Evolutionary conservation across 768 basidiomycete genomes (phyloP).

Genomic region (Dioszegia crocea): DNA sequence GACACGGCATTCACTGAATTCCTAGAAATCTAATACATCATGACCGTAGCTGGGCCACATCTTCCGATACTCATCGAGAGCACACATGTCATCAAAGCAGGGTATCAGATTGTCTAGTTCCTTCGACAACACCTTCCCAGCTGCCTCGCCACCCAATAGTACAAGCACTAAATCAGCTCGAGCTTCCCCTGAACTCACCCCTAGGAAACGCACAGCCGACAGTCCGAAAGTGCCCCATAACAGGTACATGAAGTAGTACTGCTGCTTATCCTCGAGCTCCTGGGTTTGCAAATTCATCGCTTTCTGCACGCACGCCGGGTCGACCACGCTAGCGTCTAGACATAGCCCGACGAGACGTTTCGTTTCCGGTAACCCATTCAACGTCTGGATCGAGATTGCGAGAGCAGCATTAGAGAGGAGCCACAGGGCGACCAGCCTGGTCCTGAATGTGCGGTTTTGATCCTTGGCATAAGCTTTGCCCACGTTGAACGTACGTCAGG

Average conservation of each 20-base stretch:
- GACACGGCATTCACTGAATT: too few relatives aligned
- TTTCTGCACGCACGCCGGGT: slow-evolving; percentile 36
- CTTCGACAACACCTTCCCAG: slow-evolving; percentile 36
- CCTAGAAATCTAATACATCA: too few relatives aligned
- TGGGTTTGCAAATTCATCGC: slow-evolving; percentile 25
- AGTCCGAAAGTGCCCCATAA: slow-evolving; percentile 44
- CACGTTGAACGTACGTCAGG: slow-evolving; percentile 34
- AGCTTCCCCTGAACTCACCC: slow-evolving; percentile 25
- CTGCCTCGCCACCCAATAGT: slow-evolving; percentile 40
- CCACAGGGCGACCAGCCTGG: slow-evolving; percentile 44
- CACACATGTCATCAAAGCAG: not conserved
- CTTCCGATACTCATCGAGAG: not conserved
- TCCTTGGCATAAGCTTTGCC: slow-evolving; percentile 24
- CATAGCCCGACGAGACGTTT: slow-evolving; percentile 31
- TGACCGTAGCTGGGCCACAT: too few relatives aligned
- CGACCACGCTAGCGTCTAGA: slow-evolving; percentile 29
- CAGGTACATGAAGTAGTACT: slow-evolving; percentile 39
- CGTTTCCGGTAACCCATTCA: slow-evolving; percentile 45
- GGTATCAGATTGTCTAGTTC: slow-evolving; percentile 15
- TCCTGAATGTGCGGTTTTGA: slow-evolving; percentile 46
- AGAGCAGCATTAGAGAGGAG: slow-evolving; percentile 46
- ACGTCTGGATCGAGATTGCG: slow-evolving; percentile 39
- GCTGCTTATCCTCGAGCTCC: slow-evolving; percentile 38
- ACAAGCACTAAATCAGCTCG: slow-evolving; percentile 28
- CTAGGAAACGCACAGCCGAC: slow-evolving; percentile 37